Evolutionary conservation across 129 eudicot species (phyloP), one percentile per base, ranked within the genome.

Genomic region (Saposhnikovia divaricata): DNA sequence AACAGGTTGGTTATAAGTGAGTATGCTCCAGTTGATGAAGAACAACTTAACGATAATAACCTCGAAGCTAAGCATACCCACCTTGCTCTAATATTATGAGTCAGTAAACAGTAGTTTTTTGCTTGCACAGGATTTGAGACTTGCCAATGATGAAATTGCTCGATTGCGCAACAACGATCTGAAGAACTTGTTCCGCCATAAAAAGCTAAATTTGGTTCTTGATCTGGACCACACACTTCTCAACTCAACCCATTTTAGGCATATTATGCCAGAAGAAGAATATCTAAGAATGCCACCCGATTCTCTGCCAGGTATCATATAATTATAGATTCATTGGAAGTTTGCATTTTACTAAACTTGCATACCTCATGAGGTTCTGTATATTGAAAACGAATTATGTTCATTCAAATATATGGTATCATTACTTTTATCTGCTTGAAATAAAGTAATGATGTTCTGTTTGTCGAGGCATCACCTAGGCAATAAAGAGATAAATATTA

Each of bases 191-290:
- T 79, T 95, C 40, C 84, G 87, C 68, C 86, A 85, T 28, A 92
- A 80, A 79, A 95, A 95, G 83, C 94, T 95, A 21, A 86, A 82
- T 75, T 82, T 95, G 85, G 93, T 95, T 77, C 92, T 95, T 79
- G 98, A 95, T 87, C 88, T 95, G 76, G 97, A 95, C 82, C 97
- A 92, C 81, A 95, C 98, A 38, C 84, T 95, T 73, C 95, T 95
- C 13, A 92, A 95, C 84, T 92, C 98, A 82, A 79, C 96, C 50
- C 81, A 90, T 46, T 43, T 90, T 39, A 27, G 79, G 51, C 96
- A 95, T 84, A 78, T 94, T 39, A 86, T 84, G 25, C 79, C 80
- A 45, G 96, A 92, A 77, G 98, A 95, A 83, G 88, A 79, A 79
- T 89, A 89, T 84, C 63, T 95, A 46, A 74, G 46, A 83, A 82